Evolutionary conservation across 805 yeast genomes (phyloP), one percentile per base, ranked within the genome.

Genomic region (Metschnikowia amazonensis): DNA sequence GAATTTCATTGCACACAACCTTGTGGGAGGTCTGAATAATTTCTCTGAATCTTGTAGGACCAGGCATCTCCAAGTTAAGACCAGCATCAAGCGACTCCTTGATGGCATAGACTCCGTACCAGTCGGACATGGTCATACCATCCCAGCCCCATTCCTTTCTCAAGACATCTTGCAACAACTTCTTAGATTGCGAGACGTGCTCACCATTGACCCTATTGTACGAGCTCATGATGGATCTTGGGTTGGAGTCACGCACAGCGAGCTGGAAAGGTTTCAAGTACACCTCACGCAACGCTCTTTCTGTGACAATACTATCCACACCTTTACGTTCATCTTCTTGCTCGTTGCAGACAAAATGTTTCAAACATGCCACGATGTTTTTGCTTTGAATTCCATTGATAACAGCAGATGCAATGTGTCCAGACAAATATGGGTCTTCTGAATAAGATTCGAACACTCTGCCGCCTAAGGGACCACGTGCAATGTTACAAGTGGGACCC

Each of bases 11-110:
- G 43, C 67, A 58, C 44, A 49, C 52, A 17, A 79, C 64, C 36
- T 74, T 71, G 53, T 74, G 79, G 6, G 65, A 49, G 14, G 78
- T 61, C 10, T 69, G 61, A 24, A 61, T 62, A 1, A 62, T 62
- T 51, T 73, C 64, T 64, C 81, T 60, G 60, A 70, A 72, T 37
- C 73, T 61, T 2, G 80, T 64, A 16, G 80, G 78, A 30, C 86
- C 87, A 1, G 87, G 87, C 84, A 80, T 79, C 60, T 82, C 87
- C 53, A 82, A 64, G 57, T 80, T 82, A 45, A 82, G 64, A 6
- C 86, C 86, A 29, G 78, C 77, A 33, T 72, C 69, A 38, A 81
- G 58, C 11, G 82, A 55, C 35, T 69, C 73, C 35, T 65, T 67
- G 30, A 65, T 63, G 13, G 81, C 69, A 59, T 76, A 80, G 8